Conservation (phyloP, 192 early-diverging fungal genomes). For the Coemansia nantahalensis region DNA sequence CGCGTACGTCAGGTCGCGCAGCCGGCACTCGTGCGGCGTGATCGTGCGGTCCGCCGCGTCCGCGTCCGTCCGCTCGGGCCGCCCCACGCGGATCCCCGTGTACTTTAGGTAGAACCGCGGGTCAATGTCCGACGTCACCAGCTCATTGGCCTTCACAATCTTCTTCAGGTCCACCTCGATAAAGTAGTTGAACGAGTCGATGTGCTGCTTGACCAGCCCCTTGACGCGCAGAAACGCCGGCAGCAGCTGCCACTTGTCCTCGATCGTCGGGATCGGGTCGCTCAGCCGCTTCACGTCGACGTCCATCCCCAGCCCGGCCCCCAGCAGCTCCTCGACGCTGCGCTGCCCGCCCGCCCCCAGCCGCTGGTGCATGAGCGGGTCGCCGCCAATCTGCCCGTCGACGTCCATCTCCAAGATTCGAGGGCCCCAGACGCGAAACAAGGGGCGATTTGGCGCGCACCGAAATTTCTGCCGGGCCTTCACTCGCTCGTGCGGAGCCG, state of each 20-base stretch:
- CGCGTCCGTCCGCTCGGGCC: conserved; percentile 77
- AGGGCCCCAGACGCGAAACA: too few species aligned
- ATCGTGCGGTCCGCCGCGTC: conserved; percentile 67
- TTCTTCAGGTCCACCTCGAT: conserved; percentile 91
- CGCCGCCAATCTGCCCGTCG: conserved; percentile 2
- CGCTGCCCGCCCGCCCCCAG: conserved; percentile 8
- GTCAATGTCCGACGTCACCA: conserved; percentile 90
- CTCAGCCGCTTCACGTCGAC: conserved; percentile 15
- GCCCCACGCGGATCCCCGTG: conserved; percentile 80
- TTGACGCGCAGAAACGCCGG: conserved; percentile 97
- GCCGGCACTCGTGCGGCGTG: conserved; percentile 94
- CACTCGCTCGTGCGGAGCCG: too few species aligned
- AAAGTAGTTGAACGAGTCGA: conserved; percentile 99
- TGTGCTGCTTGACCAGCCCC: conserved; percentile 97
- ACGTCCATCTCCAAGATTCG: conserved; percentile 34
- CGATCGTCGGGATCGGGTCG: conserved; percentile 46
- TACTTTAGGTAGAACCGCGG: conserved; percentile 92
- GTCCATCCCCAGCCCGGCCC: neutral
- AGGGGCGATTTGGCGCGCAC: too few species aligned
- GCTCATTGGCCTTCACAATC: conserved; percentile 89
- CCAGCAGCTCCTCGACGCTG: conserved; percentile 24
- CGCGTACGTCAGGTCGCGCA: conserved; percentile 94
- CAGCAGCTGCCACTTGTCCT: conserved; percentile 97
- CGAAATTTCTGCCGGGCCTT: conserved; percentile 60
- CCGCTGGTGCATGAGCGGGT: conserved; percentile 21